These are phyloP conservation scores for Suillus luteus DNA, from an alignment of 768 basidiomycete genomes.

Conservation along the genomic window DNA sequence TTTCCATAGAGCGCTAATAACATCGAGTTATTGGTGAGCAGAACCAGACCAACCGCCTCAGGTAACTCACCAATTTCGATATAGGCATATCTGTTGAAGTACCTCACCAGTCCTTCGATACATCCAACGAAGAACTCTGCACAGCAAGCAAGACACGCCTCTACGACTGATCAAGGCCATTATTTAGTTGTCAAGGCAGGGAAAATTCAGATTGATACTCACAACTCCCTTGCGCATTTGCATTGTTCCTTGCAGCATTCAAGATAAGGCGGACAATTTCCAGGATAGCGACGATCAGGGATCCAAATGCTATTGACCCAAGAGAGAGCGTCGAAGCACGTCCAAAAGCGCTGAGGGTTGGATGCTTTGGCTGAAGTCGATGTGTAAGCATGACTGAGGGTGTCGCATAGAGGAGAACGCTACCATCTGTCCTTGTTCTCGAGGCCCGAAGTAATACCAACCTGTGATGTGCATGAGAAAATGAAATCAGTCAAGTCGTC, in stretches of 20 bases:
- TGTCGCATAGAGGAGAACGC: constrained; percentile 16
- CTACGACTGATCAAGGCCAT: constrained; percentile 52
- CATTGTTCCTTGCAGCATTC: constrained; percentile 57
- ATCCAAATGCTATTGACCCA: constrained; percentile 85
- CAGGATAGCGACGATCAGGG: constrained; percentile 78
- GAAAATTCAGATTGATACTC: constrained; percentile 28
- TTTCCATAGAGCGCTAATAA: constrained; percentile 78
- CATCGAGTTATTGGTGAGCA: background rate
- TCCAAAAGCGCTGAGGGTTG: constrained; percentile 68
- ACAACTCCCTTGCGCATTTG: constrained; percentile 67
- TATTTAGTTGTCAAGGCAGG: background rate
- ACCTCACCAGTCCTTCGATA: constrained; percentile 68
- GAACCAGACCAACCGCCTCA: background rate
- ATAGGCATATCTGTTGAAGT: constrained; percentile 85
- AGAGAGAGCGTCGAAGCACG: constrained; percentile 79
- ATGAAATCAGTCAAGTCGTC: background rate
- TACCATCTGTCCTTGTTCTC: constrained; percentile 61
- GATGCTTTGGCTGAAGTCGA: constrained; percentile 59
- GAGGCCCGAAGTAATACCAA: constrained; percentile 88
- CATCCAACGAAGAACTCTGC: constrained; percentile 77
- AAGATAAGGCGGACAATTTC: constrained; percentile 68
- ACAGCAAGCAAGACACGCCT: constrained; percentile 74
- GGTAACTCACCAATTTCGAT: constrained; percentile 69
- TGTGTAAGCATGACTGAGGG: constrained; percentile 1
- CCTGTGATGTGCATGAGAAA: constrained; percentile 13